phyloP scores from a whole-genome alignment of 2,329 filamentous ascomycete genomes.

The Alternaria sp. region DNA sequence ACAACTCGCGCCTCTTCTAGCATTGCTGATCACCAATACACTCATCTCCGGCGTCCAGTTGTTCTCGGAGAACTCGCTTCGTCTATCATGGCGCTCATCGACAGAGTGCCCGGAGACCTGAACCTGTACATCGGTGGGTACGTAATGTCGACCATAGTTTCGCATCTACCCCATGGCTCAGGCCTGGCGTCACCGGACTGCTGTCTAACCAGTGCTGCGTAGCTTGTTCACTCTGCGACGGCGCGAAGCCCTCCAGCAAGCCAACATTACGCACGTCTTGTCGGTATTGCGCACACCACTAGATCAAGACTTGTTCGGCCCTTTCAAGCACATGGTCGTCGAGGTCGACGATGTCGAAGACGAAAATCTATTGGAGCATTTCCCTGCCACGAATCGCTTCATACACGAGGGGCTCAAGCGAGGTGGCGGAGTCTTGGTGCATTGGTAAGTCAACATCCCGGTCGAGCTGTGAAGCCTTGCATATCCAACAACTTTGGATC shows the following conservation, averaged over 20 bases:
- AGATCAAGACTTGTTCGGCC: slow-evolving; percentile 64
- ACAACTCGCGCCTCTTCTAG: slow-evolving; percentile 23
- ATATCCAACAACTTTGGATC: slow-evolving; percentile 43
- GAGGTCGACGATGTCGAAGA: slow-evolving; percentile 92
- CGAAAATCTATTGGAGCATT: slow-evolving; percentile 82
- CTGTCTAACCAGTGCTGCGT: slow-evolving; percentile 41
- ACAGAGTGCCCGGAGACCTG: slow-evolving; percentile 72
- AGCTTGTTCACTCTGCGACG: slow-evolving; percentile 83
- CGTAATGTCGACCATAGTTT: slow-evolving; percentile 45
- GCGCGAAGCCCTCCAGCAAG: slow-evolving; percentile 72
- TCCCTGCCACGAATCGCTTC: slow-evolving; percentile 80
- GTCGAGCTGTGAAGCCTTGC: slow-evolving; percentile 49
- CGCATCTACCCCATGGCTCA: slow-evolving; percentile 26
- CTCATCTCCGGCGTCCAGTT: slow-evolving; percentile 34
- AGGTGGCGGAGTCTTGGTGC: slow-evolving; percentile 70
- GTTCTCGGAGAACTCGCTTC: slow-evolving; percentile 23
- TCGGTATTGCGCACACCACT: slow-evolving; percentile 75
- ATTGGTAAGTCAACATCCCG: slow-evolving; percentile 67
- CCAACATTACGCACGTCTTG: slow-evolving; percentile 88
- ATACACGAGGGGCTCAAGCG: slow-evolving; percentile 77
- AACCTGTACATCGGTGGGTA: slow-evolving; percentile 84
- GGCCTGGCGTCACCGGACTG: slow-evolving; percentile 21
- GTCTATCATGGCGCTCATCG: slow-evolving; percentile 65
- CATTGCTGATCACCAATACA: slow-evolving; percentile 14
- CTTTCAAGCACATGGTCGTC: slow-evolving; percentile 77